These are phyloP conservation scores for Heteromeles arbutifolia DNA, from an alignment of 306 rosid genomes.

Conservation along the genomic window DNA sequence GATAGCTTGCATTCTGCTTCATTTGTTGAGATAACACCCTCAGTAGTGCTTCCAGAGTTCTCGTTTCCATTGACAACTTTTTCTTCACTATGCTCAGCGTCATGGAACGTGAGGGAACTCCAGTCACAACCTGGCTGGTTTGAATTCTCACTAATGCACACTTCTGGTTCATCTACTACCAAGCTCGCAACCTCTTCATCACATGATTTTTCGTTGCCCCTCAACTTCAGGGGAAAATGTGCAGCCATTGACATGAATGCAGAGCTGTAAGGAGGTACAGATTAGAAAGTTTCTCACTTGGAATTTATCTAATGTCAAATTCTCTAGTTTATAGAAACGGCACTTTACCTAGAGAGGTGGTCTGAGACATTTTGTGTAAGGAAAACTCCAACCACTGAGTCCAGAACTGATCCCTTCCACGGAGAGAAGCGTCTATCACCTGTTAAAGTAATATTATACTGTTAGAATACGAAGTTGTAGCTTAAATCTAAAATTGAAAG, in stretches of 20 bases:
- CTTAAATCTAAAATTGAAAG: background rate
- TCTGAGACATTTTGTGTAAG: conserved; percentile 98
- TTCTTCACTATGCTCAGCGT: conserved; percentile 23
- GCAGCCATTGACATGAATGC: conserved; percentile 96
- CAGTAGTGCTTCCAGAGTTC: conserved; percentile 22
- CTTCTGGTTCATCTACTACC: conserved; percentile 36
- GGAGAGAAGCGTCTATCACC: conserved; percentile 94
- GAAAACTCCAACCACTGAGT: conserved; percentile 96
- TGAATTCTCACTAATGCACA: conserved; percentile 30
- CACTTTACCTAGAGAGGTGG: conserved; percentile 86
- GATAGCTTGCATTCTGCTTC: conserved; percentile 41
- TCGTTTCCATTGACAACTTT: conserved; percentile 20
- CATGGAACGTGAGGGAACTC: conserved; percentile 23
- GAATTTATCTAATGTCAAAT: conserved; percentile 2
- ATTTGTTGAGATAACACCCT: conserved; percentile 29
- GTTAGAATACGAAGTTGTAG: conserved; percentile 3
- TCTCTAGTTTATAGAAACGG: background rate
- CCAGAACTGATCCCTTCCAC: conserved; percentile 99
- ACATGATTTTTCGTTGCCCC: conserved; percentile 22
- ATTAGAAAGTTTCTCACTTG: background rate
- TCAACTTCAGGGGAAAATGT: conserved; percentile 51
- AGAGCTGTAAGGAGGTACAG: conserved; percentile 59
- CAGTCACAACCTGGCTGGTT: conserved; percentile 18
- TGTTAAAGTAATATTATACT: conserved; percentile 35
- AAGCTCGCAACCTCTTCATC: conserved; percentile 15